A percentile compares a stretch with the other conserved stretches of the same genome.
These are phyloP conservation scores for Cytospora mali DNA, from an alignment of 2,329 filamentous ascomycete species.

Conservation along the genomic window DNA sequence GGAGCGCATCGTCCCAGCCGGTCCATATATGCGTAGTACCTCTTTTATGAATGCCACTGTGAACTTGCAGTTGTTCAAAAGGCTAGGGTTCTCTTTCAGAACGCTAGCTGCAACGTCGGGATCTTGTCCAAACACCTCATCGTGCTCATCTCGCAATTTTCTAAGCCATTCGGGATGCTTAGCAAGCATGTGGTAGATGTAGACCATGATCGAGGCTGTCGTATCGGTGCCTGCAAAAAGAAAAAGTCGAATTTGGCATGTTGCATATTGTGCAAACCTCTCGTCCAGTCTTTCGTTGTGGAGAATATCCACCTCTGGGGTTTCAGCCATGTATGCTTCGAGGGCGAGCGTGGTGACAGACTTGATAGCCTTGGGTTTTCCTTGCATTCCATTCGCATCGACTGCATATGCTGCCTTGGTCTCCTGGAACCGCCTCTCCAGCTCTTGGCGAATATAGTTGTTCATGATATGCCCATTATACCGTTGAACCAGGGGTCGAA, in stretches of 20 bases:
- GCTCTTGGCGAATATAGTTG: background rate
- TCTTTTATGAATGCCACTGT: constrained; percentile 13
- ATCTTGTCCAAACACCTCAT: constrained; percentile 5
- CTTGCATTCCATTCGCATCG: background rate
- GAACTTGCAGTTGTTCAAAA: constrained; percentile 9
- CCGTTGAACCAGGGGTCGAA: background rate
- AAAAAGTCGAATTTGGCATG: constrained; percentile 9
- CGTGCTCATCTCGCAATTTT: constrained; percentile 1
- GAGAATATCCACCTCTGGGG: background rate
- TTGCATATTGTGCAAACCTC: constrained; percentile 4
- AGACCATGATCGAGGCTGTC: constrained; percentile 3
- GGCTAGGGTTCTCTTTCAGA: background rate
- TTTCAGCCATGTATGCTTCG: constrained; percentile 2
- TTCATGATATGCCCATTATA: background rate
- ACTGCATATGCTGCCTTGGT: constrained; percentile 1
- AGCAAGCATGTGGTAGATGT: constrained; percentile 9
- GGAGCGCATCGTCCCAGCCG: constrained; percentile 2
- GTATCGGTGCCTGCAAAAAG: constrained; percentile 12
- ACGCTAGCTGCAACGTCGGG: background rate
- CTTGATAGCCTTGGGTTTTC: background rate
- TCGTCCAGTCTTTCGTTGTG: background rate
- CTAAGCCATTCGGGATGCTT: constrained; percentile 9
- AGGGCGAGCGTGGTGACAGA: constrained; percentile 12
- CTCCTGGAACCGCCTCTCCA: constrained; percentile 3
- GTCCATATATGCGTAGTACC: background rate